Percentiles rank a stretch among this genome's conserved stretches.
Conservation (phyloP, 2,329 filamentous ascomycete genomes). For the Botryotinia convoluta region DNA sequence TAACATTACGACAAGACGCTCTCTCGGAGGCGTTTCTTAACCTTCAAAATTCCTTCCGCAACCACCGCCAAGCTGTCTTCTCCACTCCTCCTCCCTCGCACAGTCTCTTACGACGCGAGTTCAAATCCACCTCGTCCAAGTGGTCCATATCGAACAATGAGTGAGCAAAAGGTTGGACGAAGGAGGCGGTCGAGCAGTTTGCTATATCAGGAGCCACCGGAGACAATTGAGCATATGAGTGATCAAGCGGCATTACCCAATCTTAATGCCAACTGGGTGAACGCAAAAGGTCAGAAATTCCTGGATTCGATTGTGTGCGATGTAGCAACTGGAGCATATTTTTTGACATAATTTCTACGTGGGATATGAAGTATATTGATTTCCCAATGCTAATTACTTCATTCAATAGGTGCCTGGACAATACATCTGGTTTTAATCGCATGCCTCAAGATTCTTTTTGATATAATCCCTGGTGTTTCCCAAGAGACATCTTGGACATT, state of each 20-base stretch:
- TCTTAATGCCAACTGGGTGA: constrained; percentile 97
- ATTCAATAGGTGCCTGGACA: constrained; percentile 79
- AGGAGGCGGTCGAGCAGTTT: constrained; percentile 96
- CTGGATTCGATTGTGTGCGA: not conserved
- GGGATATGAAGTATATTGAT: constrained; percentile 10
- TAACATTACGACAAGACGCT: constrained; percentile 26
- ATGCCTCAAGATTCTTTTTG: constrained; percentile 91
- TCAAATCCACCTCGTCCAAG: constrained; percentile 65
- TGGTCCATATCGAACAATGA: constrained; percentile 49
- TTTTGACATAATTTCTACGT: not conserved
- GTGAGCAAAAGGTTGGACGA: constrained; percentile 65
- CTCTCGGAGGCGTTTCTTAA: constrained; percentile 28
- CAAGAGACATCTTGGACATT: constrained; percentile 99
- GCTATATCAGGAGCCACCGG: constrained; percentile 92
- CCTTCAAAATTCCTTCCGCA: constrained; percentile 38
- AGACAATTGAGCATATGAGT: constrained; percentile 96
- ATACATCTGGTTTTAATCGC: constrained; percentile 94
- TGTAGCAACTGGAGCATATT: not conserved
- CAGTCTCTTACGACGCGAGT: constrained; percentile 87
- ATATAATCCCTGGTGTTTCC: constrained; percentile 92
- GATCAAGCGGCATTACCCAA: constrained; percentile 95
- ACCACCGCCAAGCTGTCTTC: constrained; percentile 97
- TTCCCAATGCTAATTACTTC: constrained; percentile 18
- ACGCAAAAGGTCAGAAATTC: constrained; percentile 80
- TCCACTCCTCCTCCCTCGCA: constrained; percentile 79